A percentile compares a stretch with the other conserved stretches of the same genome.
phyloP scores from a whole-genome alignment of 192 early-diverging fungal species.

The Paraglomus brasilianum region DNA sequence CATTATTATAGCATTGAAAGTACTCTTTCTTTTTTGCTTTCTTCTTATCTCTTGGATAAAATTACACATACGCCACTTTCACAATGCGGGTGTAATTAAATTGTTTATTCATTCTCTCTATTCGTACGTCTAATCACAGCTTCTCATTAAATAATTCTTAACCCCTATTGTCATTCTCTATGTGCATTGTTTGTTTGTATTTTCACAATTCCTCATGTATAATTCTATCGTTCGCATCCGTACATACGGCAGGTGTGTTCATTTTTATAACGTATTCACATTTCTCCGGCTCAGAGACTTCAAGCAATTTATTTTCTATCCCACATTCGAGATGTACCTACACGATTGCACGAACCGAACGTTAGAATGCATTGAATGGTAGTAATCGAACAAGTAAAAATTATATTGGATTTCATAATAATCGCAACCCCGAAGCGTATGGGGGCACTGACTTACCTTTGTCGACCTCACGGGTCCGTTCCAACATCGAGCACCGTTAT shows the following conservation, averaged over 20 bases:
- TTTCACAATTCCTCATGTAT: constrained; percentile 25
- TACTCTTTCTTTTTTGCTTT: too few relatives aligned
- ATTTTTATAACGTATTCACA: constrained; percentile 87
- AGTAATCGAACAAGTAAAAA: constrained; percentile 33
- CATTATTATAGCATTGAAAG: too few relatives aligned
- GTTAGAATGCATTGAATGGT: constrained; percentile 4
- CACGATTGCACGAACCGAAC: constrained; percentile 35
- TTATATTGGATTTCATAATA: constrained; percentile 30
- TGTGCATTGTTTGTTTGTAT: too few relatives aligned
- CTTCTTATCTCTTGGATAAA: too few relatives aligned
- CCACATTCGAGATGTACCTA: constrained; percentile 74
- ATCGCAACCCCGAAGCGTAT: too few relatives aligned
- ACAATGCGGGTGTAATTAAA: too few relatives aligned
- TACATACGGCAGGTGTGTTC: constrained; percentile 80
- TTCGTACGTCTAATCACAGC: too few relatives aligned
- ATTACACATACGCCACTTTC: too few relatives aligned
- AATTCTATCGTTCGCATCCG: background rate
- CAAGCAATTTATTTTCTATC: constrained; percentile 57
- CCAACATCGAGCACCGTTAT: constrained; percentile 86
- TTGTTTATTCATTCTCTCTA: too few relatives aligned
- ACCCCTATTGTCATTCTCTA: too few relatives aligned
- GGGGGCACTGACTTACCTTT: constrained; percentile 46
- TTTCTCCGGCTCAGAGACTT: constrained; percentile 86
- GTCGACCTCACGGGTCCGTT: constrained; percentile 87
- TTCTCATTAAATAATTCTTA: too few relatives aligned